Conservation (phyloP, 305 asterid species). For the Euphrasia arctica region DNA sequence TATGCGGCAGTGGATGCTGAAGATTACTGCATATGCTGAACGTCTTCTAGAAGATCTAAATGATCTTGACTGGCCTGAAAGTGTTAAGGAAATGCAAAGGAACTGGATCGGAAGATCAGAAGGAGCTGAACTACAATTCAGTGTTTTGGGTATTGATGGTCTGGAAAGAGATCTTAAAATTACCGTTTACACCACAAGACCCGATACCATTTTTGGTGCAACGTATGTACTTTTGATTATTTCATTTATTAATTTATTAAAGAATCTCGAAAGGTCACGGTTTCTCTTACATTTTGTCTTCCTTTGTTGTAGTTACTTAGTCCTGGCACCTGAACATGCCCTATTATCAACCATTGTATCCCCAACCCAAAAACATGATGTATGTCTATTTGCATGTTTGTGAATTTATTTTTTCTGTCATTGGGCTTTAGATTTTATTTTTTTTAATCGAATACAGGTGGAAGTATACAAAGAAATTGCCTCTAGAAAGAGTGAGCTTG, state of each 20-base stretch:
- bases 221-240: conserved; percentile 49
- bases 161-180: conserved; percentile 48
- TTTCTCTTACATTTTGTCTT: conserved; percentile 29
- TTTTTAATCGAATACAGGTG: conserved; percentile 45
- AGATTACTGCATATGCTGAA: conserved; percentile 96
- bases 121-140: conserved; percentile 89
- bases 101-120: conserved; percentile 98
- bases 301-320: conserved; percentile 66
- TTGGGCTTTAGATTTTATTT: conserved; percentile 6
- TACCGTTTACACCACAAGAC: conserved; percentile 89
- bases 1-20: conserved; percentile 99
- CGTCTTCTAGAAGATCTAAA: conserved; percentile 95
- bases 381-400: conserved; percentile 34
- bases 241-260: conserved; percentile 12
- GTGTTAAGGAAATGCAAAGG: conserved; percentile 98
- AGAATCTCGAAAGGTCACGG: conserved; percentile 1
- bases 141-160: conserved; percentile 41
- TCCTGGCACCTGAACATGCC: conserved; percentile 89
- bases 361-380: conserved; percentile 58
- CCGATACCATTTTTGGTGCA: conserved; percentile 96
- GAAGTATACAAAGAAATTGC: conserved; percentile 85
- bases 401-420: conserved; percentile 5
- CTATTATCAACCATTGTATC: conserved; percentile 64
- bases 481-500: conserved; percentile 90
- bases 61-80: conserved; percentile 98